These are phyloP conservation scores for Ceratocystis smalleyi DNA, from an alignment of 2,329 filamentous ascomycete genomes.

Conservation along the genomic window DNA sequence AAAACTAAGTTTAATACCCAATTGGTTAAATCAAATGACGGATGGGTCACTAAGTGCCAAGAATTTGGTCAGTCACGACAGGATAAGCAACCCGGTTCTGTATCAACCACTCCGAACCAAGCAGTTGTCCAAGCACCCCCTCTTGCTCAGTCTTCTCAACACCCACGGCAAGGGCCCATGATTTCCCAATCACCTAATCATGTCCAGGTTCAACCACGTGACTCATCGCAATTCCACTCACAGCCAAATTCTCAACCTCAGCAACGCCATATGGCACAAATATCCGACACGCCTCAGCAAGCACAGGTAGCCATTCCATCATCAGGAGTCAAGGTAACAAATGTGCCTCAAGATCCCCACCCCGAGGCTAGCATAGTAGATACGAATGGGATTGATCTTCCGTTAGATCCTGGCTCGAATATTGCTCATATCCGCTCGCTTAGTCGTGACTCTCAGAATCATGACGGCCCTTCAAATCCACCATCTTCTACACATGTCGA, in stretches of 20 bases:
- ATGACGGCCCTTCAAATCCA: conserved; percentile 79
- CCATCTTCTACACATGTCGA: conserved; percentile 82
- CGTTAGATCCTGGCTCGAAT: conserved; percentile 35
- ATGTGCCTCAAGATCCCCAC: conserved; percentile 79
- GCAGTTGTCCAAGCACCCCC: neutral
- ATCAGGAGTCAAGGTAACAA: conserved; percentile 7
- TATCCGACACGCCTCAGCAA: neutral
- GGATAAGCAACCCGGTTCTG: neutral
- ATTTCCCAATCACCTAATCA: neutral
- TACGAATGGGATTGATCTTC: conserved; percentile 65
- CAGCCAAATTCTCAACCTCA: conserved; percentile 1
- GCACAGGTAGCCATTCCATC: conserved; percentile 18
- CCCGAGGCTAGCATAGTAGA: conserved; percentile 95
- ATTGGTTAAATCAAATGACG: neutral
- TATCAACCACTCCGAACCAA: neutral
- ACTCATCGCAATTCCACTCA: conserved; percentile 6
- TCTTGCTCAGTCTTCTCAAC: neutral
- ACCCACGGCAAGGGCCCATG: conserved; percentile 1
- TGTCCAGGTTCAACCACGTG: neutral
- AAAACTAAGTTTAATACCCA: neutral
- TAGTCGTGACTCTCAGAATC: conserved; percentile 60
- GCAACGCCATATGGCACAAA: conserved; percentile 1
- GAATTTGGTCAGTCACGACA: neutral
- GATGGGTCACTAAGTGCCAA: neutral
- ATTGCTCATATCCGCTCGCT: conserved; percentile 53